A percentile compares a stretch with the other conserved stretches of the same genome.
phyloP scores from a whole-genome alignment of 768 basidiomycete species.

The Fomitopsis pulvina region DNA sequence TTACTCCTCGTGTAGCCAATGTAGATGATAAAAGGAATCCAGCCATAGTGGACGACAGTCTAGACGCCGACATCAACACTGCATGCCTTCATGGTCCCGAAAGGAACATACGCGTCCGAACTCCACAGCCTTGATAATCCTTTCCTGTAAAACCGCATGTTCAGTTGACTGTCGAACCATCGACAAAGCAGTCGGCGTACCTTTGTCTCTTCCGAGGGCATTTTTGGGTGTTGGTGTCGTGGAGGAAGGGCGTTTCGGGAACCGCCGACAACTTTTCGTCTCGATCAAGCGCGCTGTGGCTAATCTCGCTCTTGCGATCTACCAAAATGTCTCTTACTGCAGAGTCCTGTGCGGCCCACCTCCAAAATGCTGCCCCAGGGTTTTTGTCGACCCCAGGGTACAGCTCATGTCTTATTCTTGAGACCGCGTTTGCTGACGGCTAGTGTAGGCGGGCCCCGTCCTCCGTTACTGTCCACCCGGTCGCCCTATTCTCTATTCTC shows the following conservation, averaged over 20 bases:
- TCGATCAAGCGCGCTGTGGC: conserved; percentile 8
- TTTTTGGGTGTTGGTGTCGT: conserved; percentile 26
- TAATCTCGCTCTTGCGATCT: conserved; percentile 12
- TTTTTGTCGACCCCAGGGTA: conserved; percentile 26
- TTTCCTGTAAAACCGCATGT: conserved; percentile 47
- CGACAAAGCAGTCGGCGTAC: conserved; percentile 32
- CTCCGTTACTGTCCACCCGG: conserved; percentile 80
- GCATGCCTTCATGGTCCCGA: conserved; percentile 3
- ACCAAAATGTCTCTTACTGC: conserved; percentile 41
- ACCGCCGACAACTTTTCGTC: conserved; percentile 26
- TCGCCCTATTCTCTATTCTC: conserved; percentile 90
- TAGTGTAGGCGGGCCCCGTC: conserved; percentile 59
- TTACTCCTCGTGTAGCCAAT: conserved; percentile 90
- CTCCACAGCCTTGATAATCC: conserved; percentile 76
- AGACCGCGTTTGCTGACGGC: not conserved
- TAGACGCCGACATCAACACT: conserved; percentile 24
- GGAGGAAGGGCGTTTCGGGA: conserved; percentile 19
- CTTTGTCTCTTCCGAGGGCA: conserved; percentile 92
- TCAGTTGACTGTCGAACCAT: not conserved
- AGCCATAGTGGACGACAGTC: conserved; percentile 90
- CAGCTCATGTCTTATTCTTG: conserved; percentile 18
- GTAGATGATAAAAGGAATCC: conserved; percentile 96
- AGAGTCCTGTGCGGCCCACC: conserved; percentile 38
- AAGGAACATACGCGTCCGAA: conserved; percentile 61
- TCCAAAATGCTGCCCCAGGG: conserved; percentile 29